These are phyloP conservation scores for Populus hybrid DNA, from an alignment of 441 rosid genomes.

Conservation along the genomic window DNA sequence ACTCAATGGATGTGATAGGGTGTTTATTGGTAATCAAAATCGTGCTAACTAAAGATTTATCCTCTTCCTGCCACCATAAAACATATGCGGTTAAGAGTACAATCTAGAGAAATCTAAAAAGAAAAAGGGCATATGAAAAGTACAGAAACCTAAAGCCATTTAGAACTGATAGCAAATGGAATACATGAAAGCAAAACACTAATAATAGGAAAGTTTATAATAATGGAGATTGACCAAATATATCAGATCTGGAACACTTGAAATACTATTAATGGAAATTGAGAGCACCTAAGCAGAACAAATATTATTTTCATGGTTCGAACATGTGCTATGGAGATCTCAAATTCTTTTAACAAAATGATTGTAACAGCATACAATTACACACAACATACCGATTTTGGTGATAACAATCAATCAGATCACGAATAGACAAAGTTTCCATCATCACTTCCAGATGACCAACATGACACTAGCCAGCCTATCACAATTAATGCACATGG, in stretches of 20 bases:
- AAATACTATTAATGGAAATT: neutral
- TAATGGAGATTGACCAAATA: neutral
- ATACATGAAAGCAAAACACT: neutral
- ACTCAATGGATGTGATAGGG: slow-evolving; percentile 89
- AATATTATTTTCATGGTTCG: neutral
- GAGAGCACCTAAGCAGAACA: neutral
- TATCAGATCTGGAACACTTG: neutral
- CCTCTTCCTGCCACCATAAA: slow-evolving; percentile 50
- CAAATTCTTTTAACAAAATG: neutral
- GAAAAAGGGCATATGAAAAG: neutral
- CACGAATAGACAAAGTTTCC: slow-evolving; percentile 90
- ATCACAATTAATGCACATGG: slow-evolving; percentile 20
- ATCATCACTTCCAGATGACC: slow-evolving; percentile 96
- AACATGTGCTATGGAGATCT: too few species aligned
- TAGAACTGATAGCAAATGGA: neutral
- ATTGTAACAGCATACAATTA: neutral
- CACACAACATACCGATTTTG: slow-evolving; percentile 16
- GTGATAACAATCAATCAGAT: slow-evolving; percentile 63
- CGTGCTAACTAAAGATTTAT: slow-evolving; percentile 71
- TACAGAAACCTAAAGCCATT: neutral
- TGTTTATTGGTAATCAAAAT: slow-evolving; percentile 80
- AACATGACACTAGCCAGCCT: slow-evolving; percentile 92
- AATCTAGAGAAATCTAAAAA: neutral
- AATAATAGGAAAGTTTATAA: neutral
- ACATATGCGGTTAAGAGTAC: neutral